Base-by-base conservation (phyloP, 2,329 filamentous ascomycete genomes). In the Stagonosporopsis chrysanthemi region DNA sequence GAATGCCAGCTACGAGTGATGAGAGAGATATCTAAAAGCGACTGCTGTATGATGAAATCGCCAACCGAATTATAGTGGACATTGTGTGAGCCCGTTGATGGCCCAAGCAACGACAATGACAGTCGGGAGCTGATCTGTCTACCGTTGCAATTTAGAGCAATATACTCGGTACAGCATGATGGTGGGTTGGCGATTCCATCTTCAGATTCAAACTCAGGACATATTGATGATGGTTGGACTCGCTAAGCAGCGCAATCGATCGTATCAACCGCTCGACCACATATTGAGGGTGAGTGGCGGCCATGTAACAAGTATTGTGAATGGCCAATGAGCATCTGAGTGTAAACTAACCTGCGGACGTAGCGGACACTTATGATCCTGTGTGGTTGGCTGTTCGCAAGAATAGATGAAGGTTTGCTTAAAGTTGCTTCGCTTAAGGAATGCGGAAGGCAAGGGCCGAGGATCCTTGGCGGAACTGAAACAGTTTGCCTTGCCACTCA, bases 371-470 rank as follows among this genome's bases (percentile, higher is more conserved):
- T 33, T 33, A 22, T 53, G 33, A 26, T 28, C 31, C 6, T 28
- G 29, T 19, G 12, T n/a, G 23, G 7, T 15, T 24, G 28, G 22
- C 23, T 26, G 24, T 7, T 8, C 11, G 24, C 9, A 9, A n/a
- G 22, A 8, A 7, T n/a, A 19, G 7, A 36, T 38, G 29, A 24
- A 38, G 42, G 36, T 46, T 11, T 29, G 17, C 19, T 53, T 53
- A 19, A 28, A 46, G 50, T 46, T 46, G 26, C 35, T 35, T 53
- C 50, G 50, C 42, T 53, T 53, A 41, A 22, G 22, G 3, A 6
- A 41, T 8, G 33, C 43, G 35, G 42, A 44, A 52, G 49, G 49
- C 23, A 52, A 26, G 49, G 33, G n/a, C 49, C 49, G 49, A 38
- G 19, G 23, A 23, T 17, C n/a, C 23, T 33, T 23, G 26, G 19